Conservation (phyloP, 106 monocot genomes). For the Iris macrosiphon region DNA sequence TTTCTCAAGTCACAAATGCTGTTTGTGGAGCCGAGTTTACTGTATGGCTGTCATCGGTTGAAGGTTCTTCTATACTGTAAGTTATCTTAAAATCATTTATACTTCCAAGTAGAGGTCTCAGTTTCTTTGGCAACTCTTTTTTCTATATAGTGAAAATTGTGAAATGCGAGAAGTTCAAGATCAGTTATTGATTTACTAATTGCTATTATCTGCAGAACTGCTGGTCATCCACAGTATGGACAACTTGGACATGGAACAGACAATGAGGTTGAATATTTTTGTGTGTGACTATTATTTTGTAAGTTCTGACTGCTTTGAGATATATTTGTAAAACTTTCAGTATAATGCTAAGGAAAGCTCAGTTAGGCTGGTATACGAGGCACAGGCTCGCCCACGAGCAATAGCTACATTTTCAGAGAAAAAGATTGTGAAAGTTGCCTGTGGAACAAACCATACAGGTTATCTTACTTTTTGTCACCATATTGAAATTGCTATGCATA, state of each 20-base stretch:
- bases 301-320: no score
- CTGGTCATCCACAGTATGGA: slow-evolving; percentile 95
- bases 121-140: no score
- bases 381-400: slow-evolving; percentile 85
- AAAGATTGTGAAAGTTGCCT: slow-evolving; percentile 86
- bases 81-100: slow-evolving; percentile 8
- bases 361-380: slow-evolving; percentile 73
- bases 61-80: slow-evolving; percentile 93
- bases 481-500: slow-evolving; percentile 7
- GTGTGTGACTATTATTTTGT: no score
- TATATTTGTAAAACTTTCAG: slow-evolving; percentile 40
- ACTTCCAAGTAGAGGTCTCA: no score
- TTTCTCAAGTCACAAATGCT: slow-evolving; percentile 62
- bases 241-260: slow-evolving; percentile 99
- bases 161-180: no score
- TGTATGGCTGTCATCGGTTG: slow-evolving; percentile 82
- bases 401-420: slow-evolving; percentile 74
- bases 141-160: no score
- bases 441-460: slow-evolving; percentile 99
- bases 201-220: slow-evolving; percentile 46
- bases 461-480: slow-evolving; percentile 7
- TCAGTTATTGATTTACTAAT: not conserved
- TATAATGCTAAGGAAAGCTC: slow-evolving; percentile 89
- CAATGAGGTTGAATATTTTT: slow-evolving; percentile 52
- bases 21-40: slow-evolving; percentile 92